Evolutionary conservation across 345 rosid species (phyloP).

Genomic region (Gossypium anomalum): DNA sequence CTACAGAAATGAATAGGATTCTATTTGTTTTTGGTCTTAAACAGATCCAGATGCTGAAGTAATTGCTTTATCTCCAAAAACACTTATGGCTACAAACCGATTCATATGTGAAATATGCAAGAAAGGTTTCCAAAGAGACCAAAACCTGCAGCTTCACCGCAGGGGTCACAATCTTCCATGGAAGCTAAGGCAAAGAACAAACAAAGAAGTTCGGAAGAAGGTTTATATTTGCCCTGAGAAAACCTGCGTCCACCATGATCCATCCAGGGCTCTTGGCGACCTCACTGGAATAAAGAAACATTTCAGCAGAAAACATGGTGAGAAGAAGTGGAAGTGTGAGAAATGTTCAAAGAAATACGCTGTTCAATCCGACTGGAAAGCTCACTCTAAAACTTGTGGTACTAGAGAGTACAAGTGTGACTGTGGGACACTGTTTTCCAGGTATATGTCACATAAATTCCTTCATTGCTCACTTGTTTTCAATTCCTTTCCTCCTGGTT

Average conservation of each 20-base stretch:
- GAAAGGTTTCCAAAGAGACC: slow-evolving; percentile 96
- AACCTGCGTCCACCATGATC: slow-evolving; percentile 84
- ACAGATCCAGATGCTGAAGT: slow-evolving; percentile 99
- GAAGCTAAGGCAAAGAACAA: slow-evolving; percentile 78
- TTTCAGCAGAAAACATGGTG: slow-evolving; percentile 88
- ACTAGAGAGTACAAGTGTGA: slow-evolving; percentile 94
- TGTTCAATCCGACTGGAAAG: slow-evolving; percentile 96
- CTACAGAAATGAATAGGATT: not conserved
- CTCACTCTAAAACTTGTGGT: slow-evolving; percentile 94
- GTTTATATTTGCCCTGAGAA: slow-evolving; percentile 92
- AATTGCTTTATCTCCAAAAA: slow-evolving; percentile 81
- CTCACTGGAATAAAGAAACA: slow-evolving; percentile 95
- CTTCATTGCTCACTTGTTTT: not conserved
- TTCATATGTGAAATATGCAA: slow-evolving; percentile 93
- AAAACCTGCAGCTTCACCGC: slow-evolving; percentile 90
- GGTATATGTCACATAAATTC: slow-evolving; percentile 33
- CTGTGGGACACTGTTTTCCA: slow-evolving; percentile 90
- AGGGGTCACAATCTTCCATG: slow-evolving; percentile 97
- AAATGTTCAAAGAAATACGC: slow-evolving; percentile 96
- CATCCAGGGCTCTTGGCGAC: slow-evolving; percentile 89
- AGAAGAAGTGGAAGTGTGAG: slow-evolving; percentile 96
- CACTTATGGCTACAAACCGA: slow-evolving; percentile 91
- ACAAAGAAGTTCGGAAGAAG: slow-evolving; percentile 63
- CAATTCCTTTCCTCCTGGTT: not conserved
- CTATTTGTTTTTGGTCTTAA: not conserved